Conservation (phyloP, 768 basidiomycete species). For the Leccinum arenicola region DNA sequence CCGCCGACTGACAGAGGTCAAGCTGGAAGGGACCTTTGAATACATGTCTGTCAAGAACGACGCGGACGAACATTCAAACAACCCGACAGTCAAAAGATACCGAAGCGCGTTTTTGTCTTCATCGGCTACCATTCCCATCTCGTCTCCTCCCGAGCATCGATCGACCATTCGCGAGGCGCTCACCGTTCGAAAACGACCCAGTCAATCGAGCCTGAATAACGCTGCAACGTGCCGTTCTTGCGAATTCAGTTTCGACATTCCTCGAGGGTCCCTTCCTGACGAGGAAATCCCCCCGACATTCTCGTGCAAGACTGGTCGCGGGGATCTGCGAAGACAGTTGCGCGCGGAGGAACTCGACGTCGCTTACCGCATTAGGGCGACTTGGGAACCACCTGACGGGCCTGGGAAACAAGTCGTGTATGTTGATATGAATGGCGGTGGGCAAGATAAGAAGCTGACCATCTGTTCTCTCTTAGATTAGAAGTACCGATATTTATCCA, state of each 20-base stretch:
- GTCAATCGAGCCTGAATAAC: constrained; percentile 38
- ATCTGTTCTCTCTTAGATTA: constrained; percentile 39
- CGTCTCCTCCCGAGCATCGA: constrained; percentile 23
- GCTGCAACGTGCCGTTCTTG: constrained; percentile 28
- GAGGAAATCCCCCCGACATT: constrained; percentile 67
- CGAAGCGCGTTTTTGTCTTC: constrained; percentile 52
- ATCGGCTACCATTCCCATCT: constrained; percentile 42
- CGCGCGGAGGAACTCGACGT: constrained; percentile 41
- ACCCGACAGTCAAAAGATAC: constrained; percentile 21
- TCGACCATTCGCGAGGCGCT: constrained; percentile 31
- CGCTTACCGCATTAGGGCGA: constrained; percentile 51
- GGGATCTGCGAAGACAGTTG: constrained; percentile 23
- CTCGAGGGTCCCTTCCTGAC: constrained; percentile 43
- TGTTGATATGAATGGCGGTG: constrained; percentile 18
- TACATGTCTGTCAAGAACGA: constrained; percentile 34
- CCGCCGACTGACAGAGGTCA: constrained; percentile 25
- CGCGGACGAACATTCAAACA: constrained; percentile 17
- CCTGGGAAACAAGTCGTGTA: constrained; percentile 47
- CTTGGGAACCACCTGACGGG: constrained; percentile 55
- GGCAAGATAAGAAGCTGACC: not conserved
- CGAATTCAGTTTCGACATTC: constrained; percentile 56
- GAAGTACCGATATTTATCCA: constrained; percentile 65
- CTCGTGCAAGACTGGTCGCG: constrained; percentile 35
- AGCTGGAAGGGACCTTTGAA: constrained; percentile 61
- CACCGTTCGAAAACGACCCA: constrained; percentile 46